Base-by-base conservation (phyloP, 331 rosid genomes). In the Rosa hybrid region DNA sequence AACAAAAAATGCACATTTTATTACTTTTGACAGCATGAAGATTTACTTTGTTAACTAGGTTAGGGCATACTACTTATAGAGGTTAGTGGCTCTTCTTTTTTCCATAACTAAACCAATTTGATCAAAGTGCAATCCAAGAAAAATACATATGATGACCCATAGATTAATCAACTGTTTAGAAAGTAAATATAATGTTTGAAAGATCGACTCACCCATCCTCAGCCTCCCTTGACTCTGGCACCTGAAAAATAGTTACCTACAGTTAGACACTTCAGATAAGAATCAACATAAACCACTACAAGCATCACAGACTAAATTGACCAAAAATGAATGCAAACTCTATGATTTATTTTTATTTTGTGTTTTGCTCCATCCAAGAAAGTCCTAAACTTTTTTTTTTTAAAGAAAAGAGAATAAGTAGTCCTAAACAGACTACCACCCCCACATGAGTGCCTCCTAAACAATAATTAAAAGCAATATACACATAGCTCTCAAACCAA, bases 201-300 rank as follows among this genome's bases (percentile, higher is more conserved):
- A 68, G 8, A 72, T 77, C 41, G 84, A 63, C 92, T 88, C 87
- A 92, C 98, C 86, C 80, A 18, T 77, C 81, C 83, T 86, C 97
- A 81, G 42, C 73, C 41, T 83, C 94, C 80, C 90, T 78, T 69
- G 89, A 81, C 65, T 84, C 84, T 62, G 83, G 83, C 79, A 68
- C 90, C 97, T 92, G 91, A 78, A 81, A 83, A 77, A 46, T 23
- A 17, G 60, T 44, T 42, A 80, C 46, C 71, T 39, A 48, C 34
- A 77, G 68, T 87, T 57, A 83, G 82, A 73, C 8, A 74, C 64
- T 79, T 86, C 42, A 45, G 8, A 80, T 78, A 77, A 89, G 78
- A 51, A 51, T 78, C 74, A 59, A 68, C 76, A 11, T 74, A 57
- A 57, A 34, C 45, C 71, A 80, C 57, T 48, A 77, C n/a, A 77